Conservation (phyloP, 176 grass and related monocot species). For the Oropetium thomaeum region DNA sequence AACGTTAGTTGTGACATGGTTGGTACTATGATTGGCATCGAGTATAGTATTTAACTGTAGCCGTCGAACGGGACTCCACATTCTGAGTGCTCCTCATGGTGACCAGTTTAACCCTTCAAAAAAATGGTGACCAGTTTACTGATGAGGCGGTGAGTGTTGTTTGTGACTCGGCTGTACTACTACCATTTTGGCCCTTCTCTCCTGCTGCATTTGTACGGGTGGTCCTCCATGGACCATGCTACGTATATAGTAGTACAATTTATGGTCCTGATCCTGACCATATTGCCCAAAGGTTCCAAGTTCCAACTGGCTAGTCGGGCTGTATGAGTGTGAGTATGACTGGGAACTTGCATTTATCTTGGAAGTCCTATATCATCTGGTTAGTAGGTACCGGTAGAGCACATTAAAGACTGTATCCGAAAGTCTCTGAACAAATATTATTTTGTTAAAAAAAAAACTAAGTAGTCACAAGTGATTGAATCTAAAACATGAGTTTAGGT, state of each 20-base stretch:
- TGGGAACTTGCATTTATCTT: constrained; percentile 3
- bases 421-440: not conserved
- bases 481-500: not conserved
- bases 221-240: constrained; percentile 10
- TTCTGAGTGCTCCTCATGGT: not conserved
- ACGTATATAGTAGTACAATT: too few relatives aligned
- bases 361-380: not conserved
- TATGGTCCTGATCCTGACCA: not conserved
- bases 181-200: not conserved
- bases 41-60: not conserved
- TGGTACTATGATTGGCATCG: constrained; percentile 21
- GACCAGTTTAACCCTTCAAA: too few relatives aligned
- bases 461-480: not conserved
- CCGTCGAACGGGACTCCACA: not conserved
- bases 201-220: not conserved
- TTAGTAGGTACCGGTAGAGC: not conserved
- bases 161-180: not conserved
- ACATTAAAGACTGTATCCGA: not conserved
- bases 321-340: too few relatives aligned
- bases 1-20: constrained; percentile 2
- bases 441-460: too few relatives aligned
- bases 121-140: too few relatives aligned
- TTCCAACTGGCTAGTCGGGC: not conserved
- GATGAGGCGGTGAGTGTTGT: not conserved
- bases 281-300: not conserved